Conservation (phyloP, 306 rosid species). For the Cercis canadensis region DNA sequence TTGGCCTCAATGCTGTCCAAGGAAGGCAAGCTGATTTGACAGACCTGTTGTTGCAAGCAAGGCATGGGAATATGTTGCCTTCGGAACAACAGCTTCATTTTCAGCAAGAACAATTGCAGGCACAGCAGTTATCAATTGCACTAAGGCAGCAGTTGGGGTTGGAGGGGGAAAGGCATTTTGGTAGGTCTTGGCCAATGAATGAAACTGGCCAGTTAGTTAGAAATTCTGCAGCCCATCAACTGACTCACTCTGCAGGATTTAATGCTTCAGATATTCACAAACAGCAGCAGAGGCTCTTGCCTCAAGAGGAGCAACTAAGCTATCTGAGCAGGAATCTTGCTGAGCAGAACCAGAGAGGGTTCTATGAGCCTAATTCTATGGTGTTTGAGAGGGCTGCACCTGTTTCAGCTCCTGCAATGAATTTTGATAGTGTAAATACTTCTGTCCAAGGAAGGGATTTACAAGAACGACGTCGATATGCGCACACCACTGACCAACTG, state of each 20-base stretch:
- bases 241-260: slow-evolving; percentile 53
- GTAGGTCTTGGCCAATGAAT: slow-evolving; percentile 54
- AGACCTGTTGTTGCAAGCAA: slow-evolving; percentile 57
- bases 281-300: slow-evolving; percentile 58
- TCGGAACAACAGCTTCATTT: slow-evolving; percentile 60
- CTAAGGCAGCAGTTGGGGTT: slow-evolving; percentile 63
- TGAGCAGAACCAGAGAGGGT: slow-evolving; percentile 57
- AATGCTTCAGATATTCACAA: slow-evolving; percentile 59
- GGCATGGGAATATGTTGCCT: slow-evolving; percentile 57
- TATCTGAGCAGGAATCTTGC: slow-evolving; percentile 59
- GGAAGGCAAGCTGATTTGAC: slow-evolving; percentile 66
- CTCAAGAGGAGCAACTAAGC: slow-evolving; percentile 64
- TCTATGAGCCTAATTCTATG: slow-evolving; percentile 55
- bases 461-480: slow-evolving; percentile 47
- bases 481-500: slow-evolving; percentile 45
- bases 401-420: slow-evolving; percentile 43
- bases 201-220: slow-evolving; percentile 61
- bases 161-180: slow-evolving; percentile 65
- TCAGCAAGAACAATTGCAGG: slow-evolving; percentile 64
- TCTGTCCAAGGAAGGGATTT: slow-evolving; percentile 51
- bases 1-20: slow-evolving; percentile 54
- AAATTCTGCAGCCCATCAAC: slow-evolving; percentile 56
- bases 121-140: slow-evolving; percentile 63
- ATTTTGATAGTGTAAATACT: slow-evolving; percentile 36
- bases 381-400: slow-evolving; percentile 67